Percentiles rank a stretch among this genome's conserved stretches.
Evolutionary conservation across 208 protist species (phyloP).

Genomic region (Sergeia podlipaevii): DNA sequence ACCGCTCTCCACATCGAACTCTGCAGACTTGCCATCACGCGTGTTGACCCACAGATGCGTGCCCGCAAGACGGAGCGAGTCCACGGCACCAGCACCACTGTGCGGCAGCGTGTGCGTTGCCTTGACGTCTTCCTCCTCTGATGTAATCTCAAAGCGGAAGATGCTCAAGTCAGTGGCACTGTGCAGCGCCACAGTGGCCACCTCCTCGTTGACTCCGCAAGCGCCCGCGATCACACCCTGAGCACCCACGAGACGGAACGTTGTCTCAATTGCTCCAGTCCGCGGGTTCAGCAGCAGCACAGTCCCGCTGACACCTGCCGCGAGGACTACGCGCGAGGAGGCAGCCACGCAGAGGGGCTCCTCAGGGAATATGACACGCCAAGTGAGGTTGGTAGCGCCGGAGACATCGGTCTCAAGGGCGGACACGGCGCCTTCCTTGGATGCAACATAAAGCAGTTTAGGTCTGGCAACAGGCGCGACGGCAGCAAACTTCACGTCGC

Average conservation of each 20-base stretch:
- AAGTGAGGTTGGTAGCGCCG: conserved; percentile 42
- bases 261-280: conserved; percentile 52
- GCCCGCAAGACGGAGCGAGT: conserved; percentile 15
- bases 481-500: conserved; percentile 62
- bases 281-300: conserved; percentile 41
- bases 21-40: neutral
- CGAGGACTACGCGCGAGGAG: conserved; percentile 20
- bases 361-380: conserved; percentile 47
- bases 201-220: conserved; percentile 29
- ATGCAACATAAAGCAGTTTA: conserved; percentile 43
- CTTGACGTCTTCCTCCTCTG: conserved; percentile 29
- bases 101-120: conserved; percentile 2
- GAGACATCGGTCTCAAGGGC: conserved; percentile 26
- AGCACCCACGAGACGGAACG: conserved; percentile 22
- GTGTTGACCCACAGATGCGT: conserved; percentile 14
- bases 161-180: conserved; percentile 20
- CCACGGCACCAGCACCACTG: conserved; percentile 2
- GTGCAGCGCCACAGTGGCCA: conserved; percentile 23
- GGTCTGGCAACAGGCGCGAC: conserved; percentile 24
- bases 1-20: conserved; percentile 2
- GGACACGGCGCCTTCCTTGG: conserved; percentile 66
- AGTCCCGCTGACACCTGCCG: conserved; percentile 37
- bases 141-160: conserved; percentile 28
- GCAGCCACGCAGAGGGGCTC: conserved; percentile 52
- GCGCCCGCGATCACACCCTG: conserved; percentile 16